A percentile compares a stretch with the other conserved stretches of the same genome.
phyloP scores from a whole-genome alignment of 75 land plant species.

The Sequoia sempervirens region DNA sequence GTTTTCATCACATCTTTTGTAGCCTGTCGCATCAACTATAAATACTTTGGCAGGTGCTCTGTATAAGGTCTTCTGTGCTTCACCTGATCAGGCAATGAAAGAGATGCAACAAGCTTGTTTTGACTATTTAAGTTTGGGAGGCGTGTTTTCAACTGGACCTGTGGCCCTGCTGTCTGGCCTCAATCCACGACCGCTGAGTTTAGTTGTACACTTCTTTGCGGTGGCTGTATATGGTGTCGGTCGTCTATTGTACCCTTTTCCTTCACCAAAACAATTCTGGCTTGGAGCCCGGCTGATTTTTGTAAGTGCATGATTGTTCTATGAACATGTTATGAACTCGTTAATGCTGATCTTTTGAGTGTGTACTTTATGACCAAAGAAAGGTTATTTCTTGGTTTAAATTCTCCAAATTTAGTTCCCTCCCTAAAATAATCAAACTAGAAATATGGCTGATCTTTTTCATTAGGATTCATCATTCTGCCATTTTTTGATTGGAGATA shows the following conservation, averaged over 20 bases:
- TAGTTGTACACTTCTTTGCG: slow-evolving; percentile 84
- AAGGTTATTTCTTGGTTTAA: neutral
- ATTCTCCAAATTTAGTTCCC: neutral
- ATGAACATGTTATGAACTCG: no score
- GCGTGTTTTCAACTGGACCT: slow-evolving; percentile 69
- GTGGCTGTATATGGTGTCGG: slow-evolving; percentile 90
- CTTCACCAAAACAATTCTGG: slow-evolving; percentile 75
- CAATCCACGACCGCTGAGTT: slow-evolving; percentile 77
- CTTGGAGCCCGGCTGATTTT: slow-evolving; percentile 62
- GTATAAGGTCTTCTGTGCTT: slow-evolving; percentile 79
- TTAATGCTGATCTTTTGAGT: neutral
- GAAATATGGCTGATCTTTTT: neutral
- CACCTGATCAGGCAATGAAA: slow-evolving; percentile 75
- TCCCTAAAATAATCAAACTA: neutral
- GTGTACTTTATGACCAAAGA: neutral
- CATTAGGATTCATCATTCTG: no score
- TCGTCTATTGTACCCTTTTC: slow-evolving; percentile 71
- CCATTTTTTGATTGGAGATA: no score
- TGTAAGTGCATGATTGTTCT: slow-evolving; percentile 25
- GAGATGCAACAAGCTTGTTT: slow-evolving; percentile 91
- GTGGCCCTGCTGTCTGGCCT: slow-evolving; percentile 78
- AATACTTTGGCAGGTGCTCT: slow-evolving; percentile 87
- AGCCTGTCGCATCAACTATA: slow-evolving; percentile 90
- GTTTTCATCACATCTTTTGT: slow-evolving; percentile 12
- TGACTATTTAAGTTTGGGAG: slow-evolving; percentile 87